Base-by-base conservation (phyloP, 2,329 filamentous ascomycete species). In the Phialocephala subalpina region DNA sequence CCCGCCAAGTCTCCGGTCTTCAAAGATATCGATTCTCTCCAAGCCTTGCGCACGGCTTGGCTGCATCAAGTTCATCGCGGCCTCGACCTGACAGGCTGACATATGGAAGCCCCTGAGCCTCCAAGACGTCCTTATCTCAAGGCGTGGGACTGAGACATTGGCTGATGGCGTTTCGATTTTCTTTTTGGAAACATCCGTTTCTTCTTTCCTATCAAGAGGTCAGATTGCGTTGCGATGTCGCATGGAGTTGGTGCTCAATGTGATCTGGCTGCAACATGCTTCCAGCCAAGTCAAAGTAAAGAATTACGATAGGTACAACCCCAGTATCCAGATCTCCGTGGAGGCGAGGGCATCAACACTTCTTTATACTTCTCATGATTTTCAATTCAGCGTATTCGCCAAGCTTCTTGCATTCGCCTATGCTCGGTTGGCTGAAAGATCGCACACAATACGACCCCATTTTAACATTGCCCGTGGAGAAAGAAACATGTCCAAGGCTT, bases 251-350 rank as follows among this genome's bases (percentile, higher is more conserved):
- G 47, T 14, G 25, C 47, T 52, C 47, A 16, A 52, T 29, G 11
- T n/a, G 38, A 42, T 42, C 5, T 42, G 38, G 12, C 38, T n/a
- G 18, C 25, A n/a, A 45, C 12, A 33, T 47, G 40, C 22, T 29
- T 20, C 5, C 9, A 47, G 27, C 38, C 38, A 60, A 49, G 2
- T 52, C 47, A 18, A 4, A 18, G 18, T 42, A 12, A 47, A 22
- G 4, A 4, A 18, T 38, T n/a, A 5, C 29, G 47, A 52, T 52
- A 27, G 47, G 47, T 52, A 29, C 8, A 52, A 29, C 47, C 49
- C 35, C 18, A 42, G 45, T 12, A 27, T 49, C 33, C 12, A 60
- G 62, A 67, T 67, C 62, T 64, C 65, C 65, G 65, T 64, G 65
- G 62, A 62, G 62, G 60, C 38, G 65, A 57, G 62, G 62, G 58